These are phyloP conservation scores for Hyphopichia homilentoma DNA, from an alignment of 805 yeast genomes.

Conservation along the genomic window DNA sequence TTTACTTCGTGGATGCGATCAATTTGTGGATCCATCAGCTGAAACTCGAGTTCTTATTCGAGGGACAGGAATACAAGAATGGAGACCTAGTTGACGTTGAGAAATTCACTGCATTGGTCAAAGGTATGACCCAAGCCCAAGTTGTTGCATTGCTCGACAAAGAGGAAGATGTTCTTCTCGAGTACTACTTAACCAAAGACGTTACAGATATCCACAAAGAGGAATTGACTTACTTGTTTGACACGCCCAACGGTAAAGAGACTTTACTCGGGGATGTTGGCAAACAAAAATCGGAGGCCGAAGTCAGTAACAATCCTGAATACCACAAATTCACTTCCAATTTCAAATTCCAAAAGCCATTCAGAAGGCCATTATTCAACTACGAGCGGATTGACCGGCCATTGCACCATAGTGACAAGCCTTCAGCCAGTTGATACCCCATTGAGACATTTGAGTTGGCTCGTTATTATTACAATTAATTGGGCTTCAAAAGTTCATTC, in stretches of 20 bases:
- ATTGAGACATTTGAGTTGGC: too few species aligned
- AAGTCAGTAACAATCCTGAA: slow-evolving; percentile 12
- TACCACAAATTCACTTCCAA: slow-evolving; percentile 17
- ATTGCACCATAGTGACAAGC: slow-evolving; percentile 10
- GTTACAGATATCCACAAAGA: slow-evolving; percentile 20
- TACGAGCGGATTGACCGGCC: slow-evolving; percentile 24
- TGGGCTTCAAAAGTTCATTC: too few species aligned
- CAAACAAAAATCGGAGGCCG: slow-evolving; percentile 9
- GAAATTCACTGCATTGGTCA: slow-evolving; percentile 13
- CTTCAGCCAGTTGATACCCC: too few species aligned
- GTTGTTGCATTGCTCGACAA: slow-evolving; percentile 15
- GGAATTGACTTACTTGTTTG: slow-evolving; percentile 18
- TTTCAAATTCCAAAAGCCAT: slow-evolving; percentile 20
- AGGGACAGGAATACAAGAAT: slow-evolving; percentile 12
- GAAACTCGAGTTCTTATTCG: slow-evolving; percentile 11
- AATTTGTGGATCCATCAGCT: slow-evolving; percentile 13
- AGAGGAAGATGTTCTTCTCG: slow-evolving; percentile 20
- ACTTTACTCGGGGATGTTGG: slow-evolving; percentile 18
- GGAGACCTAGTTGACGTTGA: slow-evolving; percentile 10
- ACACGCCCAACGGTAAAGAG: slow-evolving; percentile 18
- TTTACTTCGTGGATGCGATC: slow-evolving; percentile 19
- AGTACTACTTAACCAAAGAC: slow-evolving; percentile 23
- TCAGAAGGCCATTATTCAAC: slow-evolving; percentile 21
- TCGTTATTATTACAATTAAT: too few species aligned
- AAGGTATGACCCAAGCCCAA: slow-evolving; percentile 13